Conservation (phyloP, 2,329 filamentous ascomycete species). For the Didymella segeticola region DNA sequence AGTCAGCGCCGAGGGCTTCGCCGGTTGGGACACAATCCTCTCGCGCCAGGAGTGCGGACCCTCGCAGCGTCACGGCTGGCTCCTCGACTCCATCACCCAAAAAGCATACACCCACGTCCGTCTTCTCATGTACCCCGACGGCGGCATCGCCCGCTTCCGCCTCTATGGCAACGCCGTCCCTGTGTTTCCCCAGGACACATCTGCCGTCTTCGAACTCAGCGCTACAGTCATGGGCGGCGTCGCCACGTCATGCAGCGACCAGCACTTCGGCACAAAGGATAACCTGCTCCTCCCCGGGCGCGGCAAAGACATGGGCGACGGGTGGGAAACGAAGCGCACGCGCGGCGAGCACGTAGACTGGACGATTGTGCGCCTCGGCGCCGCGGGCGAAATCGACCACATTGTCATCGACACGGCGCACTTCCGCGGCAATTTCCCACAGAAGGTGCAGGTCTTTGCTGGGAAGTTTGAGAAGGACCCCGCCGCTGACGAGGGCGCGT, state of each 20-base stretch:
- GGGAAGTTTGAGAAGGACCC: slow-evolving; percentile 67
- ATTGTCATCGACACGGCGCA: slow-evolving; percentile 81
- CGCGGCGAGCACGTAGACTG: slow-evolving; percentile 79
- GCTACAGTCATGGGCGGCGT: slow-evolving; percentile 81
- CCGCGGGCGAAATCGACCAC: slow-evolving; percentile 67
- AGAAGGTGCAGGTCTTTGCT: slow-evolving; percentile 71
- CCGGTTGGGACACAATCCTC: slow-evolving; percentile 74
- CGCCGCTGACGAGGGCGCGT: slow-evolving; percentile 63
- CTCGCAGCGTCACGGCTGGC: slow-evolving; percentile 76
- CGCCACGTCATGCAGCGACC: slow-evolving; percentile 77
- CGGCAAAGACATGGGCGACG: slow-evolving; percentile 85
- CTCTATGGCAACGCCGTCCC: slow-evolving; percentile 78
- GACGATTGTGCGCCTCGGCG: slow-evolving; percentile 77
- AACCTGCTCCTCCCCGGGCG: slow-evolving; percentile 81
- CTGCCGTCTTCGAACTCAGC: slow-evolving; percentile 75
- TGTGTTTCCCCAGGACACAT: slow-evolving; percentile 72
- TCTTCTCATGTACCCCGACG: slow-evolving; percentile 85
- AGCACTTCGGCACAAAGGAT: slow-evolving; percentile 83
- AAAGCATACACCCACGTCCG: slow-evolving; percentile 81
- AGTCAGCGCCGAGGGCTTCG: slow-evolving; percentile 55
- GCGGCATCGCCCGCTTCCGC: slow-evolving; percentile 80
- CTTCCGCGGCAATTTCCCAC: slow-evolving; percentile 84
- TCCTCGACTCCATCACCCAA: slow-evolving; percentile 60
- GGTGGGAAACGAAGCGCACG: slow-evolving; percentile 83
- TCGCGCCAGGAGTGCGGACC: slow-evolving; percentile 75